Conservation (phyloP, 1,284 basidiomycete species). For the Thelephora terrestris region DNA sequence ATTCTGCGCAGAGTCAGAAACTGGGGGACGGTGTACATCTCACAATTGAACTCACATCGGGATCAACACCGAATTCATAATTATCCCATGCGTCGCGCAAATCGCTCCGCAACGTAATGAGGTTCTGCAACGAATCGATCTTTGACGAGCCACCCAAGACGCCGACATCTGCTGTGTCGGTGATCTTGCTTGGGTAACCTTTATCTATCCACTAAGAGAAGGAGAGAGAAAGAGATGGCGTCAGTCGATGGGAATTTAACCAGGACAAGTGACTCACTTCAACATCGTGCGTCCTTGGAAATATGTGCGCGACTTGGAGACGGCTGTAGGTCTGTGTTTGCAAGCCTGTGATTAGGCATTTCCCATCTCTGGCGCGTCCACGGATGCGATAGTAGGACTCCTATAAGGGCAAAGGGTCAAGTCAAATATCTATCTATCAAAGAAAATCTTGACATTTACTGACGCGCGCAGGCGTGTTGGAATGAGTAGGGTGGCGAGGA, state of each 20-base stretch:
- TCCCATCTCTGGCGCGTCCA: constrained; percentile 5
- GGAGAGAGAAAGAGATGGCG: too few species aligned
- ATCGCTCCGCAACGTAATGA: constrained; percentile 13
- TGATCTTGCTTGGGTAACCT: constrained; percentile 10
- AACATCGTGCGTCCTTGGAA: constrained; percentile 12
- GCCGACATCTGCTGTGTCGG: constrained; percentile 3
- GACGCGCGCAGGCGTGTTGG: not conserved
- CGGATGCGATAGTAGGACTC: constrained; percentile 1
- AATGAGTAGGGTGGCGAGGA: constrained; percentile 1
- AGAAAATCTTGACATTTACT: not conserved
- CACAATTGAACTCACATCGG: constrained; percentile 10
- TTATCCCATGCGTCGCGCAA: constrained; percentile 14
- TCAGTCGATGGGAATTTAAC: not conserved
- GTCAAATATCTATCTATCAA: not conserved
- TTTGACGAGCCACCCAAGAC: constrained; percentile 7
- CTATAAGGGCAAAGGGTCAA: not conserved
- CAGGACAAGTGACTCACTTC: constrained; percentile 8
- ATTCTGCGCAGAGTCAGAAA: constrained; percentile 6
- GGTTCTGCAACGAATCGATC: constrained; percentile 15
- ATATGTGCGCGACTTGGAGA: constrained; percentile 14
- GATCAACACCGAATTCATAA: constrained; percentile 16
- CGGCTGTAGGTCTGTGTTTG: constrained; percentile 8
- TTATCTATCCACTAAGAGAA: constrained; percentile 12
- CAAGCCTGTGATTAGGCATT: constrained; percentile 12
- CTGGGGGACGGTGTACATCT: not conserved